Evolutionary conservation across 345 rosid genomes (phyloP).

Genomic region (Eucalyptus regnans): DNA sequence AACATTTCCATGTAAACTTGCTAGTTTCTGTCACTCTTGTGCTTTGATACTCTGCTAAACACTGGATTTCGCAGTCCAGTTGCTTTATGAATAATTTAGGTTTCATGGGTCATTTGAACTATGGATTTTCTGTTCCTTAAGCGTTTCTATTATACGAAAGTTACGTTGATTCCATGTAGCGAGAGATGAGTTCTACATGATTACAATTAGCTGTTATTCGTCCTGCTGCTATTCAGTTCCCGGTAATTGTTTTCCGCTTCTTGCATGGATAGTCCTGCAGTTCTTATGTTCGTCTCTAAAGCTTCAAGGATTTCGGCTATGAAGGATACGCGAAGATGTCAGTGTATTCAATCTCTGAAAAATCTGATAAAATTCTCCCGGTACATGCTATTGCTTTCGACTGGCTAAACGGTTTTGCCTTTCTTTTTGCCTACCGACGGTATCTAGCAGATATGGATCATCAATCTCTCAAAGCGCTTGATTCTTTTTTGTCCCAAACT

Average conservation of each 20-base stretch:
- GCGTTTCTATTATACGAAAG: not conserved
- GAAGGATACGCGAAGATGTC: not conserved
- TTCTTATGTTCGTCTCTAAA: not conserved
- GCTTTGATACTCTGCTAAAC: not conserved
- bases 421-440: not conserved
- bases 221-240: not conserved
- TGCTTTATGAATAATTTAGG: not conserved
- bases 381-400: not conserved
- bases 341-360: not conserved
- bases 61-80: not conserved
- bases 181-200: not conserved
- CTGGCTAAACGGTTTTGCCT: not conserved
- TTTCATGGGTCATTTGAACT: too few species aligned
- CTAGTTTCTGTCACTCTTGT: not conserved
- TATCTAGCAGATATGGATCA: not conserved
- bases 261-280: not conserved
- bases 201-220: not conserved
- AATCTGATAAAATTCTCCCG: not conserved
- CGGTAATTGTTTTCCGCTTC: not conserved
- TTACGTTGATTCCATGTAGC: not conserved
- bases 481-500: not conserved
- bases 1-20: not conserved
- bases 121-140: not conserved
- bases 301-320: not conserved
- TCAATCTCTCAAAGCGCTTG: not conserved